Evolutionary conservation across 345 rosid species (phyloP).

Genomic region (Anastatica hierochuntica): DNA sequence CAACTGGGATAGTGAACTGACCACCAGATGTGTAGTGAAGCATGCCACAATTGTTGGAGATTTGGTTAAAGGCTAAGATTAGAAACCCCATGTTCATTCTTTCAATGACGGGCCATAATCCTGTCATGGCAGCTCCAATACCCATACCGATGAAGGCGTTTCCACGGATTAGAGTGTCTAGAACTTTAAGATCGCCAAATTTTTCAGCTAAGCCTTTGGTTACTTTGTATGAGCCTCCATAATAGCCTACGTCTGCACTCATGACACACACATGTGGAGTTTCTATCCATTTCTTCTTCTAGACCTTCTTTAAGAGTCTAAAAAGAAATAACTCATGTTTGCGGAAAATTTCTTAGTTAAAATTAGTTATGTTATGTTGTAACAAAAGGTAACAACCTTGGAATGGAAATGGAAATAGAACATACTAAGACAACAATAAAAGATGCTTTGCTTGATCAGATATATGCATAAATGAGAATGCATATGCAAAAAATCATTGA

Average conservation of each 20-base stretch:
- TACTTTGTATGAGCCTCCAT: constrained; percentile 90
- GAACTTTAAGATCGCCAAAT: constrained; percentile 79
- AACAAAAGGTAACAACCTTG: too few relatives aligned
- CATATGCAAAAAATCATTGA: too few relatives aligned
- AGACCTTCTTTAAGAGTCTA: constrained; percentile 76
- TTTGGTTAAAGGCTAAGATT: constrained; percentile 87
- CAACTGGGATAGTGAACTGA: constrained; percentile 73
- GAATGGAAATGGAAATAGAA: too few relatives aligned
- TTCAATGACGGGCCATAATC: constrained; percentile 70
- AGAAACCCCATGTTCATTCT: constrained; percentile 97
- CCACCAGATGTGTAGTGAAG: constrained; percentile 95
- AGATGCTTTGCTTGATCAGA: too few relatives aligned
- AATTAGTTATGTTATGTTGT: background rate
- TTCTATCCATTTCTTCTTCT: constrained; percentile 97
- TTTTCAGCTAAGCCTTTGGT: constrained; percentile 58
- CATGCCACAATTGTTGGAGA: constrained; percentile 95
- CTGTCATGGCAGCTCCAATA: constrained; percentile 88
- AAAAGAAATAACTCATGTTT: constrained; percentile 82
- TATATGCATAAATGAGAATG: too few relatives aligned
- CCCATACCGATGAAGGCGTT: constrained; percentile 95
- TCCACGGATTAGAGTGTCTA: constrained; percentile 85
- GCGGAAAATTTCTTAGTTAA: constrained; percentile 7
- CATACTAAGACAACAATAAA: too few relatives aligned
- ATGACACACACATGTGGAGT: constrained; percentile 64
- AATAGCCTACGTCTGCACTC: constrained; percentile 93